Percentiles rank a stretch among this genome's conserved stretches.
Evolutionary conservation across 805 yeast species (phyloP).

Genomic region (Wickerhamomyces bisporus): DNA sequence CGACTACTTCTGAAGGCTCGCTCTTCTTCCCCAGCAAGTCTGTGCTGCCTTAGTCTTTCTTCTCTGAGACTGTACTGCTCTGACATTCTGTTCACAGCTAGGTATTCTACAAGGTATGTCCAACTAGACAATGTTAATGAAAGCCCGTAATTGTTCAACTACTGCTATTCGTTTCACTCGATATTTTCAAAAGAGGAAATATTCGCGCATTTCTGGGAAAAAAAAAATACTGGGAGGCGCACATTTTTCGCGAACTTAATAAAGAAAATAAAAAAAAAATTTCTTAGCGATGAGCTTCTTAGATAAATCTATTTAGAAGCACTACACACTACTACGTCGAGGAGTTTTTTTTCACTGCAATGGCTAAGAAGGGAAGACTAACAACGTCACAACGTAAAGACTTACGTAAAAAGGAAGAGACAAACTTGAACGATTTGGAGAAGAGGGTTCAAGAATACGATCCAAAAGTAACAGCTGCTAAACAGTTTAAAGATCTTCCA

Average conservation of each 20-base stretch:
- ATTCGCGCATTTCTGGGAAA: too few relatives aligned
- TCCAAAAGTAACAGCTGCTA: conserved; percentile 30
- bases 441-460: conserved; percentile 51
- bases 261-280: too few relatives aligned
- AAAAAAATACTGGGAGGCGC: too few relatives aligned
- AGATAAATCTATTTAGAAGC: not conserved
- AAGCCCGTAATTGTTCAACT: too few relatives aligned
- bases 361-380: conserved; percentile 34
- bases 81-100: not conserved
- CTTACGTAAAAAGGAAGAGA: conserved; percentile 30
- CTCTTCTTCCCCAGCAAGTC: not conserved
- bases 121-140: too few relatives aligned
- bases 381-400: conserved; percentile 33
- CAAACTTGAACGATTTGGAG: conserved; percentile 38
- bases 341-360: too few relatives aligned
- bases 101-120: too few relatives aligned
- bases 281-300: not conserved
- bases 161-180: too few relatives aligned
- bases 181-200: too few relatives aligned
- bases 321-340: too few relatives aligned
- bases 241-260: too few relatives aligned
- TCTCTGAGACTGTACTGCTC: not conserved
- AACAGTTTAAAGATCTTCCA: conserved; percentile 75
- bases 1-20: too few relatives aligned
- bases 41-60: not conserved